Percentiles rank a stretch among this genome's conserved stretches.
Conservation (phyloP, 768 basidiomycete genomes). For the Boletus speciosus region DNA sequence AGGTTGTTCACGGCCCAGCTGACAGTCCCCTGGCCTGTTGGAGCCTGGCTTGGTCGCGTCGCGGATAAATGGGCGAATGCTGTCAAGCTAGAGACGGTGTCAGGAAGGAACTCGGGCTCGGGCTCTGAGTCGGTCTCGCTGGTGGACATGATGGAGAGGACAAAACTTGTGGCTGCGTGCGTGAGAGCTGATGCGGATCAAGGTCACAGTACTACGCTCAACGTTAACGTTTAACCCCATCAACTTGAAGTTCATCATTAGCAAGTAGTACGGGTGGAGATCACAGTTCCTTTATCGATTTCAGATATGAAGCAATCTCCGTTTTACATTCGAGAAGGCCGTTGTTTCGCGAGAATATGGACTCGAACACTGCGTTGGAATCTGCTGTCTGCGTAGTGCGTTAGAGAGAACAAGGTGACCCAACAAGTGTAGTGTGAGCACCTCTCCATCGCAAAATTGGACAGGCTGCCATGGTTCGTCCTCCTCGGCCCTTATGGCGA, state of each 20-base stretch:
- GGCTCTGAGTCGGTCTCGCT: slow-evolving; percentile 62
- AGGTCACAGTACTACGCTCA: not conserved
- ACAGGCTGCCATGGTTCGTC: slow-evolving; percentile 74
- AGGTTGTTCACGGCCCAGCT: slow-evolving; percentile 24
- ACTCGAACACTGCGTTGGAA: slow-evolving; percentile 54
- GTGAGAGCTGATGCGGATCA: not conserved
- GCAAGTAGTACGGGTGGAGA: not conserved
- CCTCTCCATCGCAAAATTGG: slow-evolving; percentile 62
- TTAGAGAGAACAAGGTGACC: slow-evolving; percentile 6
- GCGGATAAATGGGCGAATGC: slow-evolving; percentile 20
- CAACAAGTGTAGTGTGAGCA: slow-evolving; percentile 32
- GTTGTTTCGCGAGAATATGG: slow-evolving; percentile 58
- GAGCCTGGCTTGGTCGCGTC: slow-evolving; percentile 1
- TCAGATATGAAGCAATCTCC: slow-evolving; percentile 54
- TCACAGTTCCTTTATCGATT: slow-evolving; percentile 53
- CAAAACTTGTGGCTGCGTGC: not conserved
- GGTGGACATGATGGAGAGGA: slow-evolving; percentile 31
- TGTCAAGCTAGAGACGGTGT: slow-evolving; percentile 14
- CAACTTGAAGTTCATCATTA: not conserved
- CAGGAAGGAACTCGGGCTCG: slow-evolving; percentile 27
- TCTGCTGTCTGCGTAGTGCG: slow-evolving; percentile 48
- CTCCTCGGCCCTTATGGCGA: slow-evolving; percentile 68
- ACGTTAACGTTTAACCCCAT: not conserved
- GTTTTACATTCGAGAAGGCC: slow-evolving; percentile 52
- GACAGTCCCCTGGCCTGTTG: slow-evolving; percentile 11